Base-by-base conservation (phyloP, 2,329 filamentous ascomycete species). In the Pleoardoris graminearum region DNA sequence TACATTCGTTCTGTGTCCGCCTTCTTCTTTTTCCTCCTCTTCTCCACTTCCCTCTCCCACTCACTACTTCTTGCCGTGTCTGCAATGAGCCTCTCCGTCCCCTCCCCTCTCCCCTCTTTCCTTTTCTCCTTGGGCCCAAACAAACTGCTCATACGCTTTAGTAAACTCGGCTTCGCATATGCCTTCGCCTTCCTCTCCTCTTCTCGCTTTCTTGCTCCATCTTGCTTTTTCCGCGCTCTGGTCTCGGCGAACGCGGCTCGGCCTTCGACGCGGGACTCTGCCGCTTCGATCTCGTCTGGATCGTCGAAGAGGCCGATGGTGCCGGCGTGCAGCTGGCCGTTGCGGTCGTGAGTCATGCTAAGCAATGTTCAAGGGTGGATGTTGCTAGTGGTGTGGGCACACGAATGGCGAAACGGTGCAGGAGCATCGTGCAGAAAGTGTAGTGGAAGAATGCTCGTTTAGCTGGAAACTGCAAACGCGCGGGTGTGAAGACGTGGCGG, bases 271-370 rank as follows among this genome's bases (percentile, higher is more conserved):
- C 19, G n/a, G n/a, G 14, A 7, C n/a, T 37, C 29, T 1, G 53
- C 39, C 10, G 38, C 21, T 1, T 42, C 44, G 17, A 41, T n/a
- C 41, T 61, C 60, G 30, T 58, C 52, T 0, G 30, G 37, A 32
- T 61, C 59, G 41, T 64, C 61, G 44, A 61, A 64, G 44, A 64
- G 54, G 21, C 61, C 59, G 29, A 56, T 50, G 37, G 44, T 41
- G 16, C 59, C 61, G 2, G 59, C 52, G 51, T 64, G 61, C 3
- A 48, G 50, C 36, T 55, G 47, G n/a, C 50, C 41, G 36, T 57
- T 25, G 22, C 14, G 33, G 30, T 53, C 53, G 21, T 46, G 41
- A n/a, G 32, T 3, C 50, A 51, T 52, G 21, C 3, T 41, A 17
- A 32, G 36, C 17, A 22, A 3, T 11, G 17, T 4, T 10, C 12